phyloP scores from a whole-genome alignment of 768 basidiomycete species.

The Mycena pura region DNA sequence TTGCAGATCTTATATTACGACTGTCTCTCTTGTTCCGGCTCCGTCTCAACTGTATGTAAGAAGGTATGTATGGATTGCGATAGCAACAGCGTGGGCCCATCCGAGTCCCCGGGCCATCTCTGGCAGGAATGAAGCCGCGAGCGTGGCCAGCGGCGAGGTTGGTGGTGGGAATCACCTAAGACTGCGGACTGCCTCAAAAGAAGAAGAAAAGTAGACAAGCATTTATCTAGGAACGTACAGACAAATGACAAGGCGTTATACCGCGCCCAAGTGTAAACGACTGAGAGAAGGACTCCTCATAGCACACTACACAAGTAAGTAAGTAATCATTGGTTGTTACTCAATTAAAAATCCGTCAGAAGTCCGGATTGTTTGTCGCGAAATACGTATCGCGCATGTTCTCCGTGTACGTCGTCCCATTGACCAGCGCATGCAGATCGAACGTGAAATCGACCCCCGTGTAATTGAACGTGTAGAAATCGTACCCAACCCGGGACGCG shows the following conservation, averaged over 20 bases:
- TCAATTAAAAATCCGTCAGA: conserved; percentile 11
- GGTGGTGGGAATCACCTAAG: too few species aligned
- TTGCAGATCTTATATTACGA: too few species aligned
- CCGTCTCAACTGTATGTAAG: too few species aligned
- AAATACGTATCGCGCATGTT: conserved; percentile 37
- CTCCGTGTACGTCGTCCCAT: conserved; percentile 37
- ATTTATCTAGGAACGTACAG: background rate
- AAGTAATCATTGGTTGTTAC: conserved; percentile 6
- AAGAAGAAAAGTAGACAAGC: background rate
- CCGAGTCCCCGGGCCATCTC: too few species aligned
- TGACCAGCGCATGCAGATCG: conserved; percentile 35
- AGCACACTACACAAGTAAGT: background rate
- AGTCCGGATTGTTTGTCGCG: conserved; percentile 32
- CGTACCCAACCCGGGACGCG: conserved; percentile 36
- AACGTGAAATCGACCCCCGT: conserved; percentile 38
- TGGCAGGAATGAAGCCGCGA: too few species aligned
- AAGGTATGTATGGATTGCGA: too few species aligned
- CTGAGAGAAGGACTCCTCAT: conserved; percentile 6
- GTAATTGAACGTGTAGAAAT: conserved; percentile 37
- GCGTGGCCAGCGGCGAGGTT: too few species aligned
- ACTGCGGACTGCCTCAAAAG: background rate
- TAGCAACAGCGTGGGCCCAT: too few species aligned
- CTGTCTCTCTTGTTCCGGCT: too few species aligned
- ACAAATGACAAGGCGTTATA: background rate
- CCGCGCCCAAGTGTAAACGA: background rate